Evolutionary conservation across 257 asterid genomes (phyloP).

Genomic region (Plantago major): DNA sequence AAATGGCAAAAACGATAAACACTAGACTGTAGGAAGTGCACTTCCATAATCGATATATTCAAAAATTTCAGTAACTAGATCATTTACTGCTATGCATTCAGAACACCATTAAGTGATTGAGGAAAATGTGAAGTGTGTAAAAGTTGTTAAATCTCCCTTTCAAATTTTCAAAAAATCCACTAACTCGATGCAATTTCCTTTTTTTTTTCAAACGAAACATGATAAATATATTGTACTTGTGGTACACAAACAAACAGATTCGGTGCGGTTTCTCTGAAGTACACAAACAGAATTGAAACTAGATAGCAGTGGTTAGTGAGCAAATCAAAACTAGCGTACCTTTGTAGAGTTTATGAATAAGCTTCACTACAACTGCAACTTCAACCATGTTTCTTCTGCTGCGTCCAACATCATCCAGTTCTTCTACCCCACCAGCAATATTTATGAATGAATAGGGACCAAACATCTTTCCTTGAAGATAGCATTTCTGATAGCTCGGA

Average conservation of each 20-base stretch:
- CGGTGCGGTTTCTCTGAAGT: neutral
- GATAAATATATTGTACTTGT: neutral
- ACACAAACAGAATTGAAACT: neutral
- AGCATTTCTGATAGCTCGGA: slow-evolving; percentile 24
- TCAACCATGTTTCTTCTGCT: slow-evolving; percentile 61
- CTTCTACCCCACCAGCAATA: slow-evolving; percentile 45
- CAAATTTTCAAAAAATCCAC: no score
- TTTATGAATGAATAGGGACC: slow-evolving; percentile 65
- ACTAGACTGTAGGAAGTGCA: no score
- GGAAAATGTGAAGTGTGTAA: no score
- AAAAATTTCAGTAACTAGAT: no score
- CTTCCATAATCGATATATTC: no score
- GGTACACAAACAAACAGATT: neutral
- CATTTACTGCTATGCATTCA: no score
- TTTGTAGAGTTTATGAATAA: slow-evolving; percentile 46
- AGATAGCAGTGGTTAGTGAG: neutral
- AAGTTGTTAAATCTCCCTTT: no score
- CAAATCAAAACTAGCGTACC: slow-evolving; percentile 27
- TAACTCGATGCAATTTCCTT: no score
- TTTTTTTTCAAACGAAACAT: no score
- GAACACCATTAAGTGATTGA: no score
- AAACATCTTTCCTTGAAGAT: slow-evolving; percentile 41
- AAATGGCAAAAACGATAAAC: no score
- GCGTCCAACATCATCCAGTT: slow-evolving; percentile 37
- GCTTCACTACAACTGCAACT: slow-evolving; percentile 44